These are phyloP conservation scores for Coemansia guatemalensis DNA, from an alignment of 192 early-diverging fungal species.

Conservation along the genomic window DNA sequence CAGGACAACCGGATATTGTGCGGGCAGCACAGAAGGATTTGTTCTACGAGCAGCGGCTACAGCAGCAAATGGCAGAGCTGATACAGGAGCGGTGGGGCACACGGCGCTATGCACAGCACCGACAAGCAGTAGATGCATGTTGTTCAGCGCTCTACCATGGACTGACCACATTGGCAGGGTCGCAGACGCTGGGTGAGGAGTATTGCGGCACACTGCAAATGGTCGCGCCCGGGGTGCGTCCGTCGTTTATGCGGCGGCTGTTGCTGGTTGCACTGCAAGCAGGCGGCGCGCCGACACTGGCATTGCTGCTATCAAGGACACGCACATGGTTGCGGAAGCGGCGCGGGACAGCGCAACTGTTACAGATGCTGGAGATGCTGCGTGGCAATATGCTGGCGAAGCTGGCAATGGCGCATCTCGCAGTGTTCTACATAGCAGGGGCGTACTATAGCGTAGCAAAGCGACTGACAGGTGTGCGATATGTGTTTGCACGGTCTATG, in stretches of 20 bases:
- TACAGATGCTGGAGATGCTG: conserved; percentile 6
- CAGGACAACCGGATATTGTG: conserved; percentile 83
- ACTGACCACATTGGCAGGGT: conserved; percentile 68
- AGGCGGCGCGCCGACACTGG: conserved; percentile 11
- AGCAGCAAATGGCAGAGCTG: conserved; percentile 61
- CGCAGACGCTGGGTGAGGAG: conserved; percentile 92
- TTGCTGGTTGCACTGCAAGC: conserved; percentile 44
- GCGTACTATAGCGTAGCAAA: conserved; percentile 82
- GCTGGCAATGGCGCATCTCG: conserved; percentile 67
- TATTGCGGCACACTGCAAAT: conserved; percentile 89
- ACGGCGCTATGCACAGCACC: conserved; percentile 57
- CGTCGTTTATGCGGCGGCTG: conserved; percentile 43
- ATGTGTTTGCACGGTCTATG: conserved; percentile 78
- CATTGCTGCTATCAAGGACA: conserved; percentile 8
- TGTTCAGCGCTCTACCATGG: conserved; percentile 74
- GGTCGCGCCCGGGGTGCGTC: conserved; percentile 51
- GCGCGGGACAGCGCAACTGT: conserved; percentile 1
- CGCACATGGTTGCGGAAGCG: conserved; percentile 30
- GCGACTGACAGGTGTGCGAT: conserved; percentile 74
- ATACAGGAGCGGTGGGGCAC: conserved; percentile 65
- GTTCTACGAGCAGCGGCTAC: conserved; percentile 72
- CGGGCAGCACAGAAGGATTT: conserved; percentile 88
- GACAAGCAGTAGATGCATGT: conserved; percentile 58
- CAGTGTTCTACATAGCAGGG: conserved; percentile 86
- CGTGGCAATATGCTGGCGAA: conserved; percentile 10